phyloP scores from a whole-genome alignment of 139 green algal genomes.

The Chlamydomonas sp. region DNA sequence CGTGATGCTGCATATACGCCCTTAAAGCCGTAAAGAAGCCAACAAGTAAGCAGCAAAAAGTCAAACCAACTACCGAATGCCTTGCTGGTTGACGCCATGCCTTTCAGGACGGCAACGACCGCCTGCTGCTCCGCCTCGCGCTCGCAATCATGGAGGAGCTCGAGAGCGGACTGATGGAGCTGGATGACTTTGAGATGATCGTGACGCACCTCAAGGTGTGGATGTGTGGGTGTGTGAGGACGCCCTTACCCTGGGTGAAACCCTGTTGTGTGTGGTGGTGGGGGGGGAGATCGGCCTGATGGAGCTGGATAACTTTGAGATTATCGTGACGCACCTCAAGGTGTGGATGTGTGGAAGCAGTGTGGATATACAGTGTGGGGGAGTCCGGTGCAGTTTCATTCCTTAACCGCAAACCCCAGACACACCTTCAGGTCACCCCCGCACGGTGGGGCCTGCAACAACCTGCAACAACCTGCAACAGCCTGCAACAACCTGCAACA shows the following conservation, averaged over 20 bases:
- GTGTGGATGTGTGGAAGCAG: constrained; percentile 25
- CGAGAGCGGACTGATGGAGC: constrained; percentile 52
- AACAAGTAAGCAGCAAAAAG: too few species aligned
- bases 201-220: constrained; percentile 81
- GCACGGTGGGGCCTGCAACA: too few species aligned
- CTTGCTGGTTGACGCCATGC: too few species aligned
- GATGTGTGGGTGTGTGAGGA: background rate
- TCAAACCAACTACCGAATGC: too few species aligned
- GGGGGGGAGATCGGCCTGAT: constrained; percentile 58
- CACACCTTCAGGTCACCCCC: too few species aligned
- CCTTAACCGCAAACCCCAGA: too few species aligned
- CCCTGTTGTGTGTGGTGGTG: constrained; percentile 27
- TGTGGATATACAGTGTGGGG: background rate
- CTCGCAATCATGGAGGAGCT: constrained; percentile 64
- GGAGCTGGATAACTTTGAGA: constrained; percentile 74
- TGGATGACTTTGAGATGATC: constrained; percentile 79
- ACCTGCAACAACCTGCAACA: too few species aligned
- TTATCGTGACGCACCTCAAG: constrained; percentile 80
- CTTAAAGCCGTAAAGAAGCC: too few species aligned
- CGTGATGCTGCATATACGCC: too few species aligned
- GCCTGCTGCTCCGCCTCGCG: constrained; percentile 47
- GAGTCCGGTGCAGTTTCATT: too few species aligned
- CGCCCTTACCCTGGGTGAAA: background rate
- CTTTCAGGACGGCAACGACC: constrained; percentile 33
- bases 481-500: background rate